Evolutionary conservation across 2,329 filamentous ascomycete species (phyloP).

Genomic region (Cercospora sp.): DNA sequence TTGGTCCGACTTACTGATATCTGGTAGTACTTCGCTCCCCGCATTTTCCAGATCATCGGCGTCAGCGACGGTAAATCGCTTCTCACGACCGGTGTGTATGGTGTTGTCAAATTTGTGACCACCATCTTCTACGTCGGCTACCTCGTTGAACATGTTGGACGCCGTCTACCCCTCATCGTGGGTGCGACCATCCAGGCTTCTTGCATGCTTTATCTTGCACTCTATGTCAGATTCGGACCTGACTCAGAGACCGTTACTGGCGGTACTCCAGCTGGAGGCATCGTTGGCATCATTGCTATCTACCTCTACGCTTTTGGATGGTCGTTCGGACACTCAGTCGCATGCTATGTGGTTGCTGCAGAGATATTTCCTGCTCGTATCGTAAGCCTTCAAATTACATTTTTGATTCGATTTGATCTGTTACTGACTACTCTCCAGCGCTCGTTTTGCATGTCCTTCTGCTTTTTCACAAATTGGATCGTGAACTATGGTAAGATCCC

Average conservation of each 20-base stretch:
- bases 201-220: constrained; percentile 25
- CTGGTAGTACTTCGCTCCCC: constrained; percentile 11
- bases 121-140: constrained; percentile 27
- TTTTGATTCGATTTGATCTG: too few relatives aligned
- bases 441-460: constrained; percentile 29
- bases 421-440: neutral
- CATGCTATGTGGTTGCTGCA: constrained; percentile 26
- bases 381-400: neutral
- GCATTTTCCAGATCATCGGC: constrained; percentile 26
- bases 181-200: constrained; percentile 26
- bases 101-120: constrained; percentile 25
- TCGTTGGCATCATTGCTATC: constrained; percentile 26
- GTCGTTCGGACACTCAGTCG: constrained; percentile 27
- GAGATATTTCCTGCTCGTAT: constrained; percentile 28
- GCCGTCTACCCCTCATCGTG: constrained; percentile 24
- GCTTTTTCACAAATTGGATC: constrained; percentile 30
- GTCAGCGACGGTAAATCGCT: constrained; percentile 20
- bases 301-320: constrained; percentile 29
- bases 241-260: neutral
- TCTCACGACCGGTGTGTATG: constrained; percentile 24
- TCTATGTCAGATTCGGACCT: constrained; percentile 24
- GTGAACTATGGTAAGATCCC: constrained; percentile 22
- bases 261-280: constrained; percentile 26
- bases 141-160: constrained; percentile 25
- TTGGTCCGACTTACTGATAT: neutral